Evolutionary conservation across 2,329 filamentous ascomycete species (phyloP).

Genomic region (Ophiocordyceps camponoti-rufipedis): DNA sequence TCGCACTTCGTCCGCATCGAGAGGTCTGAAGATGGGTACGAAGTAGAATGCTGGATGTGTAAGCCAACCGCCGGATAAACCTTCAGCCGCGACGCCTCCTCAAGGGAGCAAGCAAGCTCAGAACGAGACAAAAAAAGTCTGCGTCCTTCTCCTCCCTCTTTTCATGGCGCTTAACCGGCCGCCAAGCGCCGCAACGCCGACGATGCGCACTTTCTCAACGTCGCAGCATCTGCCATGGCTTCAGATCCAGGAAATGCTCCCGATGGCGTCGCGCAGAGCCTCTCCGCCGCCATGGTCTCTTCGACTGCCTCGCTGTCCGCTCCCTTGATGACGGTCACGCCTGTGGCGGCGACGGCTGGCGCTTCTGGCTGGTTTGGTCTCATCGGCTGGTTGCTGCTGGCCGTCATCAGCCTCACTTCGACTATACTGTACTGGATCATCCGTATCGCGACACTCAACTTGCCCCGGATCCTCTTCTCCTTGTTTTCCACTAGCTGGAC

Average conservation of each 20-base stretch:
- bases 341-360: constrained; percentile 17
- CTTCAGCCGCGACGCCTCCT: not conserved
- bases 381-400: constrained; percentile 35
- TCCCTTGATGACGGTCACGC: constrained; percentile 16
- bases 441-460: constrained; percentile 69
- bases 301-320: constrained; percentile 15
- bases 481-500: constrained; percentile 86
- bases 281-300: constrained; percentile 13
- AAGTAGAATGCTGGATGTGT: not conserved
- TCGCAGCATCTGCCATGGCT: constrained; percentile 14
- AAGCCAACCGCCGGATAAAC: constrained; percentile 1
- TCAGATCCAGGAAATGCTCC: constrained; percentile 21
- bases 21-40: too few species aligned
- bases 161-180: constrained; percentile 4
- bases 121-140: not conserved
- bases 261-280: constrained; percentile 13
- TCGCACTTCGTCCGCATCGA: not conserved
- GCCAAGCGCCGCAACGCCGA: constrained; percentile 10
- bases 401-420: constrained; percentile 35
- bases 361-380: constrained; percentile 38
- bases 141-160: not conserved
- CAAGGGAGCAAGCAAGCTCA: not conserved
- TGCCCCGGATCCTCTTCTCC: constrained; percentile 78
- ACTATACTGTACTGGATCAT: constrained; percentile 59
- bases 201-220: constrained; percentile 13